Evolutionary conservation across 2,329 filamentous ascomycete genomes (phyloP).

Genomic region (Bipolaris oryzae): DNA sequence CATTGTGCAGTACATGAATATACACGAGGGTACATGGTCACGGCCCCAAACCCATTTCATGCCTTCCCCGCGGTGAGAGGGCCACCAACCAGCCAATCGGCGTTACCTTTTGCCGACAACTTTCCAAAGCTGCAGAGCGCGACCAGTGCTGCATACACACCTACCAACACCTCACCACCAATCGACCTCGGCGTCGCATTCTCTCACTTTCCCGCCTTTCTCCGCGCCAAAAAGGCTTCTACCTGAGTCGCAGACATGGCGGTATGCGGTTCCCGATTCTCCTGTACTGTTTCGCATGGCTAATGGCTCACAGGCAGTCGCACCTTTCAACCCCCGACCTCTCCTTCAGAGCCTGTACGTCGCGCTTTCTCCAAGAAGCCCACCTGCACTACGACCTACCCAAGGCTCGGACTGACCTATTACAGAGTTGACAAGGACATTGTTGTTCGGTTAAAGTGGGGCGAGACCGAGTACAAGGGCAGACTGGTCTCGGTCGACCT

Average conservation of each 20-base stretch:
- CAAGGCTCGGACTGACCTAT: constrained; percentile 13
- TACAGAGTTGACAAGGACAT: constrained; percentile 85
- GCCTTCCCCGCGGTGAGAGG: constrained; percentile 13
- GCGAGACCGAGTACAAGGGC: constrained; percentile 96
- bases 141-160: constrained; percentile 1
- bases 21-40: not conserved
- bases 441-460: constrained; percentile 95
- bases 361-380: not conserved
- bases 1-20: no score
- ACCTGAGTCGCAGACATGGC: constrained; percentile 44
- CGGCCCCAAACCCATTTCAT: not conserved
- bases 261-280: constrained; percentile 28
- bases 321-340: constrained; percentile 94
- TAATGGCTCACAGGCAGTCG: constrained; percentile 55
- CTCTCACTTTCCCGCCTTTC: constrained; percentile 4
- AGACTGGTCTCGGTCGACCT: constrained; percentile 90
- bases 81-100: constrained; percentile 9
- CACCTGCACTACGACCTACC: not conserved
- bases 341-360: constrained; percentile 91
- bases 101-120: constrained; percentile 19
- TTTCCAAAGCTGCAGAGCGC: constrained; percentile 22
- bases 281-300: constrained; percentile 1
- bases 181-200: constrained; percentile 3
- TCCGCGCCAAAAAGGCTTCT: not conserved
- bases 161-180: no score